phyloP scores from a whole-genome alignment of 768 basidiomycete genomes.

The Pisolithus albus region DNA sequence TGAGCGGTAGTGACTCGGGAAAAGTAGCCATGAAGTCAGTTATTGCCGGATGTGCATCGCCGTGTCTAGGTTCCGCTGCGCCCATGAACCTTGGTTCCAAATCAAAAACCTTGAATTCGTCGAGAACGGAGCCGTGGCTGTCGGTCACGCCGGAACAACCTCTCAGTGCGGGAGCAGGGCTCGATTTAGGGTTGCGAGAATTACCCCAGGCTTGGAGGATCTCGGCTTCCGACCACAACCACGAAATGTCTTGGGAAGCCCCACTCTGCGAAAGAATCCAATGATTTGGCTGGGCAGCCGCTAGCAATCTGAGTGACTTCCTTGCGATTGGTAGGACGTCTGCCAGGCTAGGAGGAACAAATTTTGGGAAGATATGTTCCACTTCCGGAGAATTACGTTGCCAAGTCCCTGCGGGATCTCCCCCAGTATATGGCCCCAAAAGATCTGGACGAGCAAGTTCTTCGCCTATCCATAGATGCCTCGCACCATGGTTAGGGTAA shows the following conservation, averaged over 20 bases:
- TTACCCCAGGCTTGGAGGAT: slow-evolving; percentile 9
- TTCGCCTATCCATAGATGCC: slow-evolving; percentile 15
- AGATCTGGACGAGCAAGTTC: slow-evolving; percentile 11
- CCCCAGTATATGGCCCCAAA: slow-evolving; percentile 17
- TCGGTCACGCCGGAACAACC: slow-evolving; percentile 1
- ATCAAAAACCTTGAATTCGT: slow-evolving; percentile 53
- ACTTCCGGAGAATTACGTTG: slow-evolving; percentile 33
- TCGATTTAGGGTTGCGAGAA: neutral
- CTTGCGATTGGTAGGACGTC: slow-evolving; percentile 56
- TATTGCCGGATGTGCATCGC: slow-evolving; percentile 24
- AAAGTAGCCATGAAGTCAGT: slow-evolving; percentile 49
- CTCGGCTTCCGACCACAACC: slow-evolving; percentile 33
- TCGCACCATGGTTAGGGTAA: slow-evolving; percentile 28
- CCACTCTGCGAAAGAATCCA: slow-evolving; percentile 39
- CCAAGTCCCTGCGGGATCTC: slow-evolving; percentile 34
- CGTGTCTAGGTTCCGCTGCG: slow-evolving; percentile 16
- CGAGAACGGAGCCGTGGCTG: slow-evolving; percentile 32
- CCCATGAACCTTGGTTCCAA: slow-evolving; percentile 51
- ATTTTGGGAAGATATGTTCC: slow-evolving; percentile 49
- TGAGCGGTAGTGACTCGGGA: slow-evolving; percentile 50
- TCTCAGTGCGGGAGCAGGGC: neutral
- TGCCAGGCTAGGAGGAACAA: slow-evolving; percentile 49
- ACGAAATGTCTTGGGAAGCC: slow-evolving; percentile 37
- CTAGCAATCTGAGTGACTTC: slow-evolving; percentile 61
- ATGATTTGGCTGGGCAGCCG: slow-evolving; percentile 59